Evolutionary conservation across 2,329 filamentous ascomycete genomes (phyloP), one percentile per base, ranked within the genome.

Genomic region (Aaosphaeria arxii): DNA sequence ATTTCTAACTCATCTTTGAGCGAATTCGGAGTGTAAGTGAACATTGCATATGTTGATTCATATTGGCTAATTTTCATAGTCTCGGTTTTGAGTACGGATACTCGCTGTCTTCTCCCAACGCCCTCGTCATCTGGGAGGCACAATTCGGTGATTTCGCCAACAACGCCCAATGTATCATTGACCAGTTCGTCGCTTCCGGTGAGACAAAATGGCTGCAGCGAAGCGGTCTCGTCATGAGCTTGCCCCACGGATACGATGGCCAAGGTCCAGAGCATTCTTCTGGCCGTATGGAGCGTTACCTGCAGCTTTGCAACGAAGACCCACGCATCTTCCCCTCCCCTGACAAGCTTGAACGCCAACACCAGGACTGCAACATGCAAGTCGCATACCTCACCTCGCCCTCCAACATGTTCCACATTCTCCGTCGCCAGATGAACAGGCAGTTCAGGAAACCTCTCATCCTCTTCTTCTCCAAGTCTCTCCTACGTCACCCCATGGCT

Each of bases 111-210:
- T 97, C 94, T 30, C 94, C 94, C 49, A 95, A 96, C 69, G 92
- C 94, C 35, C 84, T 99, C 29, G 92, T 99, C 62, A 95, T 99
- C 85, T 99, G 94, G 94, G 94, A 99, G 77, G 94, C 94, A 35
- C 94, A 99, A 74, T 99, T 99, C 66, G 94, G 94, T 80, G 94
- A 99, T 75, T 99, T 99, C 66, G 94, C 94, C 80, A 99, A 99
- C 82, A 99, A 96, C 67, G 92, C 94, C 40, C 94, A 99, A 76
- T 95, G 91, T 72, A 95, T 99, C 74, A 95, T 99, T 67, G 94
- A 99, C 72, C 94, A 99, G 75, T 99, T 99, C 76, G 87, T 99
- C 62, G 92, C 94, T 44, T 96, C 94, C 53, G 94, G 94, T 69
- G 94, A 99, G 77, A 86, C 89, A 57, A 99, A 99, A 78, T 99